Evolutionary conservation across 495 filamentous ascomycete species (phyloP).

Genomic region (Penicillium paxilli): DNA sequence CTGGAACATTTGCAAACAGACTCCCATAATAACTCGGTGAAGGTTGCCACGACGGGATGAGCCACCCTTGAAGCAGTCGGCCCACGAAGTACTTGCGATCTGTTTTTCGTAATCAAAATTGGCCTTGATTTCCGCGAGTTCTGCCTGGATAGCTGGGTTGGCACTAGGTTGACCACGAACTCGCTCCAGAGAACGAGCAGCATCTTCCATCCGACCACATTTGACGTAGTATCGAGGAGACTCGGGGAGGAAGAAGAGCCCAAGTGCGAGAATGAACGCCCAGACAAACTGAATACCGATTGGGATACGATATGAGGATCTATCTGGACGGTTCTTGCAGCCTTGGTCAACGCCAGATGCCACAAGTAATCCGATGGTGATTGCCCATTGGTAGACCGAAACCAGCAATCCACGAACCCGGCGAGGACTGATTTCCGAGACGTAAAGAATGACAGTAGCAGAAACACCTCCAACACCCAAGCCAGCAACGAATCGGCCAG

Average conservation of each 20-base stretch:
- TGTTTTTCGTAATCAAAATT: slow-evolving; percentile 65
- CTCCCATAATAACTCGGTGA: slow-evolving; percentile 67
- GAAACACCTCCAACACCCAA: slow-evolving; percentile 73
- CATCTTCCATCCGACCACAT: slow-evolving; percentile 41
- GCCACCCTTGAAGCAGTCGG: slow-evolving; percentile 63
- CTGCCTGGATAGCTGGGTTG: slow-evolving; percentile 62
- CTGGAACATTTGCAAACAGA: slow-evolving; percentile 71
- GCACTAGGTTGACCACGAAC: slow-evolving; percentile 47
- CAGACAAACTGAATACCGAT: slow-evolving; percentile 68
- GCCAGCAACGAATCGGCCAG: slow-evolving; percentile 69
- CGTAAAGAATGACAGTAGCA: slow-evolving; percentile 69
- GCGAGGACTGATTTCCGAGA: slow-evolving; percentile 62
- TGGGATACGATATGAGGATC: slow-evolving; percentile 68
- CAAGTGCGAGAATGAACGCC: slow-evolving; percentile 60
- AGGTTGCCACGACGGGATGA: slow-evolving; percentile 51
- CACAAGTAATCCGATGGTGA: slow-evolving; percentile 70
- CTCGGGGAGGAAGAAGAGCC: slow-evolving; percentile 76
- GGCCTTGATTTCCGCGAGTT: slow-evolving; percentile 72
- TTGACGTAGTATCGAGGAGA: slow-evolving; percentile 64
- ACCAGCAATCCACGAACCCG: slow-evolving; percentile 66
- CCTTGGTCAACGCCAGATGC: slow-evolving; percentile 70
- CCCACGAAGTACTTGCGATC: slow-evolving; percentile 54
- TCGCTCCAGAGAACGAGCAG: slow-evolving; percentile 36
- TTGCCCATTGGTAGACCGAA: slow-evolving; percentile 66
- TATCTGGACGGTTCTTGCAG: slow-evolving; percentile 54